Evolutionary conservation across 2,329 filamentous ascomycete species (phyloP), one percentile per base, ranked within the genome.

Genomic region (Colletotrichum simmondsii): DNA sequence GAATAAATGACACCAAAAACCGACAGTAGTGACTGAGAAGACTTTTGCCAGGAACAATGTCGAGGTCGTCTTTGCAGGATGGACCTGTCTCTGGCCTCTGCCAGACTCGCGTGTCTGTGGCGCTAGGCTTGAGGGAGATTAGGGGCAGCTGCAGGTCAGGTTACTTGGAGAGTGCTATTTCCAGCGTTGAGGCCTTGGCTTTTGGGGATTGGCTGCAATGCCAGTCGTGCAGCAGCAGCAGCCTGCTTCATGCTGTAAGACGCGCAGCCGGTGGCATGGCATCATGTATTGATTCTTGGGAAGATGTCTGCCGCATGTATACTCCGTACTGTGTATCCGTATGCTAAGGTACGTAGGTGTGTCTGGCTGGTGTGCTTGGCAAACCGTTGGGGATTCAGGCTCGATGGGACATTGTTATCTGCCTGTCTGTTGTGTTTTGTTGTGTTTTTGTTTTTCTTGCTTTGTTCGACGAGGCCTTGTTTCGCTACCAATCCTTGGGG

Each of bases 71-170:
- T 10, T 26, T 30, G 37, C 37, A 3, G 19, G 6, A 14, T 26
- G 57, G 14, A 26, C 6, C 11, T 63, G 60, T 63, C 61, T 63
- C 46, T 63, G 62, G 60, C 53, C 61, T 63, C 46, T 63, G 62
- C 32, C 16, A 19, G 49, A n/a, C 16, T 22, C n/a, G 30, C 30
- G 12, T 8, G 19, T 12, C 16, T 22, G 1, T 28, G 19, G 24
- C 42, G 53, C 54, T 35, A 35, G 22, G 22, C 32, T 46, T n/a
- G 58, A 32, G 53, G 28, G 12, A 37, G 69, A 54, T 32, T 58
- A 72, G 60, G 49, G 54, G 69, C 6, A 24, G 42, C 71, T 58
- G 71, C 60, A 71, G 66, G 71, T 26, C 53, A 70, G 67, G 67
- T 53, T 16, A 35, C 32, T n/a, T 46, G 24, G 22, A 26, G 14